These are phyloP conservation scores for Dactylorhiza incarnata DNA, from an alignment of 106 monocot genomes.

Conservation along the genomic window DNA sequence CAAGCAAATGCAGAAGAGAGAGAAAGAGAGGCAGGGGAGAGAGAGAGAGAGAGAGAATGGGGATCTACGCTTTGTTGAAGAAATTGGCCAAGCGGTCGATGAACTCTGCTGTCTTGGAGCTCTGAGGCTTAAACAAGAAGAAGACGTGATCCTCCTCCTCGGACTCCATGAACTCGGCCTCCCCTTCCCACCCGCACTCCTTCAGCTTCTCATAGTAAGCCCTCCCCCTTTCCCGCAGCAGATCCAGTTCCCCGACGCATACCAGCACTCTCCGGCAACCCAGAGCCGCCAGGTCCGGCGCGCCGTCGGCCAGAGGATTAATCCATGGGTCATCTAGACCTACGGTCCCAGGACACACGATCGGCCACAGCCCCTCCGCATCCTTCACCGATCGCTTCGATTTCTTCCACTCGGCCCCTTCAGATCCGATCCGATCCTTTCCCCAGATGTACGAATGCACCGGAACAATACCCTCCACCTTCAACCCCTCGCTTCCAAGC, in stretches of 20 bases:
- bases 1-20: neutral
- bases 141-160: constrained; percentile 32
- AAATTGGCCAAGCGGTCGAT: constrained; percentile 14
- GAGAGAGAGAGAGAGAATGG: neutral
- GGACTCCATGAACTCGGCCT: constrained; percentile 14
- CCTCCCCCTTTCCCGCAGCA: constrained; percentile 17
- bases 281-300: constrained; percentile 11
- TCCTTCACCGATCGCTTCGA: neutral
- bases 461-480: constrained; percentile 10
- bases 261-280: constrained; percentile 15
- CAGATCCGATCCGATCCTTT: neutral
- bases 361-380: constrained; percentile 14
- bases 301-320: constrained; percentile 14
- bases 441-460: constrained; percentile 26
- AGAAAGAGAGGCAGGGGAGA: neutral
- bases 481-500: constrained; percentile 3
- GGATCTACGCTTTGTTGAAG: constrained; percentile 9
- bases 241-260: constrained; percentile 4
- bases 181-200: constrained; percentile 18
- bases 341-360: constrained; percentile 3
- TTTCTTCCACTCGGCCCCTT: neutral
- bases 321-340: constrained; percentile 14
- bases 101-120: constrained; percentile 15
- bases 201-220: constrained; percentile 13
- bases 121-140: constrained; percentile 15